Conservation (phyloP, 345 rosid species). For the Lumnitzera racemosa region DNA sequence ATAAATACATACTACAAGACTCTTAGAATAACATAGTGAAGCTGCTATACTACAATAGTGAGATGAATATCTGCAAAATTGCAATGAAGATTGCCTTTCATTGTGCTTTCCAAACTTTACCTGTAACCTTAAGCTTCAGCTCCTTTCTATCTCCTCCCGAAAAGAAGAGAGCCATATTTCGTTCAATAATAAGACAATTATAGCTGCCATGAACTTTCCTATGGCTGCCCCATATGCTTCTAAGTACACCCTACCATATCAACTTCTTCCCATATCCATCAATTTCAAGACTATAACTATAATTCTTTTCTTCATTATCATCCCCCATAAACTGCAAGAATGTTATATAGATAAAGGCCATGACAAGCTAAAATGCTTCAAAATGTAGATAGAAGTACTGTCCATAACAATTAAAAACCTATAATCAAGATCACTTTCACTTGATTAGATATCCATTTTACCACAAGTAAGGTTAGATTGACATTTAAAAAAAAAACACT, state of each 20-base stretch:
- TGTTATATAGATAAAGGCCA: conserved; percentile 85
- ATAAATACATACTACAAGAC: no score
- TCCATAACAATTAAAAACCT: conserved; percentile 94
- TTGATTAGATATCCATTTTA: not conserved
- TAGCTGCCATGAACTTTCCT: conserved; percentile 84
- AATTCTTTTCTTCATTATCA: conserved; percentile 74
- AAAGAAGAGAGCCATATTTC: conserved; percentile 80
- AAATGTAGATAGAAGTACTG: conserved; percentile 89
- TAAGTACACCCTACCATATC: conserved; percentile 79
- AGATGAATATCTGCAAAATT: not conserved
- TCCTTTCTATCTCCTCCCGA: conserved; percentile 78
- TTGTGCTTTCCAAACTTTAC: conserved; percentile 87
- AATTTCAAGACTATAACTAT: conserved; percentile 77
- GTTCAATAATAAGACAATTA: conserved; percentile 72
- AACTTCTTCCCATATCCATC: conserved; percentile 71
- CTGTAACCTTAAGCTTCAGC: conserved; percentile 75
- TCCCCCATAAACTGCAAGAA: conserved; percentile 92
- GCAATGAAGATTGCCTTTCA: conserved; percentile 9
- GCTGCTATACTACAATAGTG: not conserved
- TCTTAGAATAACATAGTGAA: not conserved
- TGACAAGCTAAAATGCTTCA: conserved; percentile 85
- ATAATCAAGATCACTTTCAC: not conserved
- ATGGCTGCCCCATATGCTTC: conserved; percentile 86
- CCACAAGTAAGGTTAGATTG: not conserved
- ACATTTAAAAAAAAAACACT: not conserved